Conservation (phyloP, 1,139 yeast species). For the Debaryomyces coudertii region DNA sequence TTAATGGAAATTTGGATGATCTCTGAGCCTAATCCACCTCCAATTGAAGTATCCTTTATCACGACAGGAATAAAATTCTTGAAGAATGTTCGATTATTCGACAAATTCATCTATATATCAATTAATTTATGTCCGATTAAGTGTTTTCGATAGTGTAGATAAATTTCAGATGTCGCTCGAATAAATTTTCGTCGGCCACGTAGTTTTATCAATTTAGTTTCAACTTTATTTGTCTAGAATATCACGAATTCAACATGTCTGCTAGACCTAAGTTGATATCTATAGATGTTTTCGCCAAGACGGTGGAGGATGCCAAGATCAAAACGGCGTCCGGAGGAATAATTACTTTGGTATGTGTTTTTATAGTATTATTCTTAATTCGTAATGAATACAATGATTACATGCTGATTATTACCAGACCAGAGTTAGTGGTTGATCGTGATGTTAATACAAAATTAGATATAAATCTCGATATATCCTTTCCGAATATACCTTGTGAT, state of each 20-base stretch:
- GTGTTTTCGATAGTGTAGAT: background rate
- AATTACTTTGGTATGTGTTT: constrained; percentile 72
- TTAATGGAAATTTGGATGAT: constrained; percentile 39
- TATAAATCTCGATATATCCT: constrained; percentile 77
- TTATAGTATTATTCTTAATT: constrained; percentile 64
- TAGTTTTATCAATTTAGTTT: background rate
- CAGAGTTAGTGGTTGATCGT: constrained; percentile 87
- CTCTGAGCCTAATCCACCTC: constrained; percentile 34
- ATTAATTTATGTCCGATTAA: background rate
- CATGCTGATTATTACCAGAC: constrained; percentile 65
- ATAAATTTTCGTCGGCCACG: constrained; percentile 9
- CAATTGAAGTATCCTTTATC: constrained; percentile 31
- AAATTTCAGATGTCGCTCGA: constrained; percentile 8
- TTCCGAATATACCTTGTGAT: constrained; percentile 86
- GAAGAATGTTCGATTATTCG: constrained; percentile 25
- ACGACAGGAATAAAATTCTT: constrained; percentile 25
- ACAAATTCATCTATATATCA: constrained; percentile 11
- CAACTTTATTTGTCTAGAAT: background rate
- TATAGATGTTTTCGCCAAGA: constrained; percentile 89
- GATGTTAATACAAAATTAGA: constrained; percentile 77
- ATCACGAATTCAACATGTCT: constrained; percentile 22
- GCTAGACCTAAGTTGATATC: constrained; percentile 57
- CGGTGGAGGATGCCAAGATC: constrained; percentile 90
- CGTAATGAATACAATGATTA: constrained; percentile 78
- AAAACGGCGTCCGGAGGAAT: constrained; percentile 89